A percentile compares a stretch with the other conserved stretches of the same genome.
Evolutionary conservation across 495 filamentous ascomycete genomes (phyloP).

Genomic region (Glarea lozoyensis): DNA sequence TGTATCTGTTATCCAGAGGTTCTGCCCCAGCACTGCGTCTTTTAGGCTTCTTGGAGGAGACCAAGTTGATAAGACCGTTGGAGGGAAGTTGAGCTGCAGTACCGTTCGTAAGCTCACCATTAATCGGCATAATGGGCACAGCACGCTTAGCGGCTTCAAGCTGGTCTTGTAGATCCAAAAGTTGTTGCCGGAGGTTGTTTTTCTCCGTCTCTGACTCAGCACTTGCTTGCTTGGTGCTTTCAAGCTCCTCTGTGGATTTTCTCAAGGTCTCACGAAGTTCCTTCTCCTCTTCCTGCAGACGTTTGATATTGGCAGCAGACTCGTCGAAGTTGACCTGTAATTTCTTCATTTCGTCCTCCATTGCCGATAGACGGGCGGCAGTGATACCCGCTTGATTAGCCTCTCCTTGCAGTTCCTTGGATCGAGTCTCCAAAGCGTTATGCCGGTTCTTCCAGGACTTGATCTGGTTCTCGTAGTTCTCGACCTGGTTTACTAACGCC

Average conservation of each 20-base stretch:
- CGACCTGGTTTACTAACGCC: slow-evolving; percentile 74
- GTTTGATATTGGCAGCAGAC: slow-evolving; percentile 75
- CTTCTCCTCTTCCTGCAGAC: slow-evolving; percentile 87
- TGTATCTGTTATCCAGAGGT: slow-evolving; percentile 76
- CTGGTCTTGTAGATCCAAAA: slow-evolving; percentile 85
- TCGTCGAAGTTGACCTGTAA: slow-evolving; percentile 84
- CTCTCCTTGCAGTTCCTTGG: slow-evolving; percentile 90
- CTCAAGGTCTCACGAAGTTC: slow-evolving; percentile 70
- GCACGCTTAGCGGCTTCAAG: slow-evolving; percentile 75
- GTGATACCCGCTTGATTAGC: slow-evolving; percentile 97
- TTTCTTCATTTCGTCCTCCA: slow-evolving; percentile 91
- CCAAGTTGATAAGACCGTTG: slow-evolving; percentile 86
- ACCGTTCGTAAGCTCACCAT: slow-evolving; percentile 70
- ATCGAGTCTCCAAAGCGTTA: slow-evolving; percentile 79
- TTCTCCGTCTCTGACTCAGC: slow-evolving; percentile 74
- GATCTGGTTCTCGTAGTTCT: slow-evolving; percentile 93
- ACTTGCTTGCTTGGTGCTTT: slow-evolving; percentile 60
- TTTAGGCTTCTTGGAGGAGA: slow-evolving; percentile 96
- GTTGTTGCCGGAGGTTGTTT: slow-evolving; percentile 70
- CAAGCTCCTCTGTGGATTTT: slow-evolving; percentile 66
- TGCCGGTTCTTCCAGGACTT: slow-evolving; percentile 89
- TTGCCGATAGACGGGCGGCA: slow-evolving; percentile 72
- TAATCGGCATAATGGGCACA: slow-evolving; percentile 43
- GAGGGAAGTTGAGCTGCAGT: slow-evolving; percentile 41
- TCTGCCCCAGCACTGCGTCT: slow-evolving; percentile 90